Base-by-base conservation (phyloP, 306 rosid genomes). In the Sicyos edulis region DNA sequence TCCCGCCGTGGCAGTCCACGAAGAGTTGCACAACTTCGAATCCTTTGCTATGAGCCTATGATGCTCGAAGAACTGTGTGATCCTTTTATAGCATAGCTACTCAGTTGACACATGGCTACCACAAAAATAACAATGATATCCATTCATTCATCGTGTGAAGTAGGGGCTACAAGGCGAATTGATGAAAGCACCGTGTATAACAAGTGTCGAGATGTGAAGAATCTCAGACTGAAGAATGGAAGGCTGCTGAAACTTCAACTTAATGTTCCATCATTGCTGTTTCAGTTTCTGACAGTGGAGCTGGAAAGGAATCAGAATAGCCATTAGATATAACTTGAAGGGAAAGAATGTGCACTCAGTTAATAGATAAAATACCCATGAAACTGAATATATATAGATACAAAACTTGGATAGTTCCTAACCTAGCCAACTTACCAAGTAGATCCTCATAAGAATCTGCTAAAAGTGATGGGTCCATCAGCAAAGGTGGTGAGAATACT, bases 201-300 rank as follows among this genome's bases (percentile, higher is more conserved):
- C 52, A 20, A 52, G 72, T 15, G 58, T 68, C 7, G 58, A 50
- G 73, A 68, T 22, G 42, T 1, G 2, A 50, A 49, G 44, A 68
- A 49, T 49, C 56, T 68, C 72, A 9, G 15, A 47, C 14, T 22
- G 72, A 14, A 51, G 50, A 32, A 71, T 52, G 51, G 19, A 72
- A 80, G 76, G 70, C 73, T 64, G 72, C 77, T 77, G 73, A 50
- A 61, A 76, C 52, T 73, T 52, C 52, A 15, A 42, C 74, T 75
- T 88, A 86, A 92, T 75, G 96, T 75, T 95, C 99, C 91, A 95
- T 95, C 88, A 95, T 77, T 59, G 99, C 97, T 1, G 91, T 78
- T 79, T 95, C 99, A 45, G 96, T 95, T 83, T 95, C 99, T 1
- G 99, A 89, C 58, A 95, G 83, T 11, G 99, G 99, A 34, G 97